These are phyloP conservation scores for Claviceps maximensis DNA, from an alignment of 2,329 filamentous ascomycete genomes.

Conservation along the genomic window DNA sequence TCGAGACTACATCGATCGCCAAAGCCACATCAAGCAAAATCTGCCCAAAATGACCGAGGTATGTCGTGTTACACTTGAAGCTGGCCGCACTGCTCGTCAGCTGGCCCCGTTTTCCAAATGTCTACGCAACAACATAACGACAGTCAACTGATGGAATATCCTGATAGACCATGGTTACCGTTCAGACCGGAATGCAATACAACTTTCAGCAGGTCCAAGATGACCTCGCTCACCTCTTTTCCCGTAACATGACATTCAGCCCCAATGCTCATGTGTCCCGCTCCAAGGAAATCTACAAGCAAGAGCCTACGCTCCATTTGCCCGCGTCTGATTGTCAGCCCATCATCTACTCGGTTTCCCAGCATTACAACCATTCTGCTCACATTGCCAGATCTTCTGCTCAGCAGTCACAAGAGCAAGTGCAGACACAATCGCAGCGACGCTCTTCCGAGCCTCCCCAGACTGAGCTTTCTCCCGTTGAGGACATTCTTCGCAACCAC, in stretches of 20 bases:
- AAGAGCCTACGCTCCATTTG: conserved; percentile 14
- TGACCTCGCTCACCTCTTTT: conserved; percentile 70
- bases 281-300: conserved; percentile 17
- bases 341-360: conserved; percentile 61
- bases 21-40: not conserved
- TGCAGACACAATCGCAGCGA: conserved; percentile 17
- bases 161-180: conserved; percentile 23
- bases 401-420: conserved; percentile 14
- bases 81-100: not conserved
- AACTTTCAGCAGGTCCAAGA: conserved; percentile 50
- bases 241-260: conserved; percentile 57
- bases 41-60: not conserved
- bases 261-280: conserved; percentile 19
- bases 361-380: conserved; percentile 73
- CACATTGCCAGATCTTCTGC: conserved; percentile 35
- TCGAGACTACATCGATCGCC: not conserved
- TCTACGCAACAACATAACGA: not conserved
- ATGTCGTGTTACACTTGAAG: not conserved
- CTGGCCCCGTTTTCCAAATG: not conserved
- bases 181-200: conserved; percentile 18
- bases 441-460: conserved; percentile 38
- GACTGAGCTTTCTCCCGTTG: conserved; percentile 35
- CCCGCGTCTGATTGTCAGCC: conserved; percentile 19
- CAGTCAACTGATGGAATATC: not conserved
- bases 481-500: conserved; percentile 48